Conservation (phyloP, 129 eudicot genomes). For the Artemisia argyi region DNA sequence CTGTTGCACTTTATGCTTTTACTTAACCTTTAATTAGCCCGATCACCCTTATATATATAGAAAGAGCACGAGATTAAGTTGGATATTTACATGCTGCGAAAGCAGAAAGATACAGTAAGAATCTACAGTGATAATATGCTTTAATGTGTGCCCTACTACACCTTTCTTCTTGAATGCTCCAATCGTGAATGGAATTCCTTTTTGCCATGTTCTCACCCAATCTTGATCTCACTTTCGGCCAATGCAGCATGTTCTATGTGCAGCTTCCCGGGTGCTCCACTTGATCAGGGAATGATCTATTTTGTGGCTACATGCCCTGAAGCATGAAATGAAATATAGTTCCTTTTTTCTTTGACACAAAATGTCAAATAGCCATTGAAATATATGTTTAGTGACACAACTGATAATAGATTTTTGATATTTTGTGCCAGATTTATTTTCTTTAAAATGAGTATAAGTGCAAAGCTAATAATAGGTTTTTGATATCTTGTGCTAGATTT, state of each 20-base stretch:
- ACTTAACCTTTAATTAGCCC: not conserved
- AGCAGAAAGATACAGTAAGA: constrained; percentile 12
- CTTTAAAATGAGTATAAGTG: too few species aligned
- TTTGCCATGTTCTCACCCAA: constrained; percentile 26
- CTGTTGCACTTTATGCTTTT: constrained; percentile 6
- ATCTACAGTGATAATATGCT: not conserved
- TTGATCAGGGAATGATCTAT: constrained; percentile 16
- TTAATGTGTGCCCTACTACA: constrained; percentile 9
- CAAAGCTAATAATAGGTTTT: too few species aligned
- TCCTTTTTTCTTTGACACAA: not conserved
- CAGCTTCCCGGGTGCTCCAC: constrained; percentile 23
- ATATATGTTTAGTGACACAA: too few species aligned
- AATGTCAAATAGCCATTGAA: too few species aligned
- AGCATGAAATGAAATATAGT: constrained; percentile 4
- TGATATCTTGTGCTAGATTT: too few species aligned
- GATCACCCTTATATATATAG: constrained; percentile 8
- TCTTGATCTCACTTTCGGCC: constrained; percentile 21
- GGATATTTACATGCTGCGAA: not conserved
- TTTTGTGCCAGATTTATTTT: too few species aligned
- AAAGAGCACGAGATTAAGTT: constrained; percentile 4
- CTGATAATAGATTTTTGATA: too few species aligned
- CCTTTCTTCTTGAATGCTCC: not conserved
- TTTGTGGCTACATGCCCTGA: constrained; percentile 8
- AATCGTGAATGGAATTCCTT: constrained; percentile 18
- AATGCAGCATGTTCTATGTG: constrained; percentile 9